Evolutionary conservation across 495 filamentous ascomycete species (phyloP), one percentile per base, ranked within the genome.

Genomic region (Aspergillus hancockii): DNA sequence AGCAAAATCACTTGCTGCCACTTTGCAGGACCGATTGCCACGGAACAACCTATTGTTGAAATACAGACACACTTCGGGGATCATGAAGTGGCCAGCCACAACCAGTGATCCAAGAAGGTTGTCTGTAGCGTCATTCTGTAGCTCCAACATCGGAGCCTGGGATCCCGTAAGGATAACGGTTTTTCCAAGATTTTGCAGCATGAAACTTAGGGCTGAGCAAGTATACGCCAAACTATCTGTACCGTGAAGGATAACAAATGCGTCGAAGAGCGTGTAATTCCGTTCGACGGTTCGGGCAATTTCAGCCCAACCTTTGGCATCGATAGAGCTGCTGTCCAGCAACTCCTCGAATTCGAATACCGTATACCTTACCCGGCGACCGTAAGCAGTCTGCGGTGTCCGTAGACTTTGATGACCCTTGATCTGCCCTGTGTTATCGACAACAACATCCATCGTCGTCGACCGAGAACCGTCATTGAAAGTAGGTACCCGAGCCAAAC

Each of bases 41-140:
- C 94, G 86, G 71, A 90, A 96, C n/a, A 98, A 83, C 50, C 82
- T 90, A 75, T 95, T 88, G 71, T 94, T 90, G 80, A 98, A 98
- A 78, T 95, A 97, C 47, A 98, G 80, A 69, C 91, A 93, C 31
- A 98, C 93, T 70, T 98, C 94, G 0, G 94, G 93, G 61, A 98
- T 92, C 77, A 92, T 90, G 73, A 97, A 98, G 55, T 95, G 94
- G 49, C 93, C 93, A 8, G 94, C 94, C 59, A 98, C 90, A 67
- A 97, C 93, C 55, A 98, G 79, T 21, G 91, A 92, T 28, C 91
- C 90, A 12, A 98, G 87, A 14, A 98, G 79, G 65, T 98, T 98
- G 73, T 97, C 93, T n/a, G 91, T 90, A 7, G 94, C 94, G 73
- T 98, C 94, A 38, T 88, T 96, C 68, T 97, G 92, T 19, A 97